A percentile compares a stretch with the other conserved stretches of the same genome.
These are phyloP conservation scores for Alopecurus myosuroides DNA, from an alignment of 176 grass and related monocot genomes.

Conservation along the genomic window DNA sequence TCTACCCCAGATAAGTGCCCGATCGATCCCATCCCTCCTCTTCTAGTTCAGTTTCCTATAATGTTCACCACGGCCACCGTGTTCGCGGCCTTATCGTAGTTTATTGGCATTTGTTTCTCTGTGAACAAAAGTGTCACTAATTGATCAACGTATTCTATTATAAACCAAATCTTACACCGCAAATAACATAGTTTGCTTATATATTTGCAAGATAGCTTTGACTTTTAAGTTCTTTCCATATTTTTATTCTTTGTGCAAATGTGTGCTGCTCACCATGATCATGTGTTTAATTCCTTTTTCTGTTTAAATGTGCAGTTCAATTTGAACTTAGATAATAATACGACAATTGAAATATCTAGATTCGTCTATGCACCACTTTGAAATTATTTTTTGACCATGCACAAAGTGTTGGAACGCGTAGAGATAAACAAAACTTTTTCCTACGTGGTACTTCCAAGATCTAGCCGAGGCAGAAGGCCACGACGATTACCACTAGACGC, in stretches of 20 bases:
- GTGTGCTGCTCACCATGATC: neutral
- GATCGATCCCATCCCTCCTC: too few relatives aligned
- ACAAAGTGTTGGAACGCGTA: too few relatives aligned
- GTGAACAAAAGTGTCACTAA: neutral
- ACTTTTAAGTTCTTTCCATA: neutral
- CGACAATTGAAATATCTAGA: neutral
- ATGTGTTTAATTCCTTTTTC: neutral
- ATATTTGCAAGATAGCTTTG: neutral
- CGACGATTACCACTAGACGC: too few relatives aligned
- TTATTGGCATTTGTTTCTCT: neutral
- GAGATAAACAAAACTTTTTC: too few relatives aligned
- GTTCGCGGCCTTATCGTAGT: neutral
- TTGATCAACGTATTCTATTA: neutral
- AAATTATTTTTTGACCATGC: neutral
- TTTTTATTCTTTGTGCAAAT: neutral
- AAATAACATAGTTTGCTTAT: neutral
- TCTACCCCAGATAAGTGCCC: too few relatives aligned
- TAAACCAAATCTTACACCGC: neutral
- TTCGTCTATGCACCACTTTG: neutral
- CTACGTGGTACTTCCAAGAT: too few relatives aligned
- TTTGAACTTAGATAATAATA: neutral
- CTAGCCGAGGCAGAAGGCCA: too few relatives aligned
- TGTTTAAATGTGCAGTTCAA: neutral
- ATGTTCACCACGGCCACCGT: too few relatives aligned
- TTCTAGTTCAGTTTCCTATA: too few relatives aligned